phyloP scores from a whole-genome alignment of 768 basidiomycete species.

The Tephrocybe rancida region DNA sequence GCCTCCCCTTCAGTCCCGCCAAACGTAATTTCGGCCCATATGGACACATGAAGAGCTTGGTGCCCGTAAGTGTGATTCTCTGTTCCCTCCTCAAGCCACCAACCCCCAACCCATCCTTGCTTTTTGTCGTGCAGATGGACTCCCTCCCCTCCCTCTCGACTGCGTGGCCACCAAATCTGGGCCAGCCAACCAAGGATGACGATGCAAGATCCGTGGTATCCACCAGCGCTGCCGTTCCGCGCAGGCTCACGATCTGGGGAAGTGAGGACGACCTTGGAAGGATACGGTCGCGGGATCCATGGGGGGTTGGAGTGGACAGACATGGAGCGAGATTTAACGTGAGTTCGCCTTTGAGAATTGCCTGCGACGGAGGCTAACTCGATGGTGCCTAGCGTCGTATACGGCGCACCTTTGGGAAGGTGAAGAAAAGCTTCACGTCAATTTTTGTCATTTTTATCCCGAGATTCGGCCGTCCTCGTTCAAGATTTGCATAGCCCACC shows the following conservation, averaged over 20 bases:
- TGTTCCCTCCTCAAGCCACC: no score
- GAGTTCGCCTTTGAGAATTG: background rate
- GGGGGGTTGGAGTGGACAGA: no score
- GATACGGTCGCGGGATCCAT: no score
- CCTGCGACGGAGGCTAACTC: no score
- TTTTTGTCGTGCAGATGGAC: background rate
- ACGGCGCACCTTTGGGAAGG: no score
- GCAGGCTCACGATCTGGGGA: background rate
- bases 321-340: slow-evolving; percentile 1
- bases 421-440: no score
- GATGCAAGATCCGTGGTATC: background rate
- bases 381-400: no score
- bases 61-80: background rate
- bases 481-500: no score
- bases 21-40: slow-evolving; percentile 6
- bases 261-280: slow-evolving; percentile 5
- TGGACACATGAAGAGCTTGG: slow-evolving; percentile 1
- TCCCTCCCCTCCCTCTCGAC: slow-evolving; percentile 5
- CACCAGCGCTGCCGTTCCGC: background rate
- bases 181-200: background rate
- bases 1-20: background rate
- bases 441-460: no score
- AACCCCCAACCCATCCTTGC: background rate
- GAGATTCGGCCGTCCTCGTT: no score
- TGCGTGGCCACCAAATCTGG: background rate